Conservation (phyloP, 108 stramenopile species). For the Skeletonema grethae region DNA sequence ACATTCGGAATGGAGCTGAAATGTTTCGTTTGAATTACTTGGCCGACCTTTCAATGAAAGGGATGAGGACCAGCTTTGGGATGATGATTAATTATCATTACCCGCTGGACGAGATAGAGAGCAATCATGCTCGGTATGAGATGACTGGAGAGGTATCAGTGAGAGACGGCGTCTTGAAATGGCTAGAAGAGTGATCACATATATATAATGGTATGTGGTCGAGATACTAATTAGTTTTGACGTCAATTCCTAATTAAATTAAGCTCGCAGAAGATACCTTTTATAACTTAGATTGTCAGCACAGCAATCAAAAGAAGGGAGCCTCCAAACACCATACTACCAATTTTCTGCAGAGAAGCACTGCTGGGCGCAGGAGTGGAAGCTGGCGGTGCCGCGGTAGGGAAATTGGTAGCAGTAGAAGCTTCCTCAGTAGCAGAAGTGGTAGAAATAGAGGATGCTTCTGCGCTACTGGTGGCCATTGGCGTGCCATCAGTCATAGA, state of each 20-base stretch:
- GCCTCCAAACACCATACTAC: neutral
- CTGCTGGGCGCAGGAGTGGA: constrained; percentile 4
- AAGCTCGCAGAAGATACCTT: neutral
- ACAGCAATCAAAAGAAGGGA: neutral
- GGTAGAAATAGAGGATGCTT: neutral
- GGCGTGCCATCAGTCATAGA: constrained; percentile 1
- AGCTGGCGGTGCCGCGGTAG: neutral
- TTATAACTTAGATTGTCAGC: neutral
- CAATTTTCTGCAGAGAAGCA: neutral
- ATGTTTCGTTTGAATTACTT: constrained; percentile 69
- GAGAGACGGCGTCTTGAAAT: constrained; percentile 29
- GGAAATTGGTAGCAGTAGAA: neutral
- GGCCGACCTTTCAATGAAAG: constrained; percentile 70
- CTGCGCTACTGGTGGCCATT: neutral
- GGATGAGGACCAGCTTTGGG: constrained; percentile 69
- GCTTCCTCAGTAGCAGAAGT: constrained; percentile 3
- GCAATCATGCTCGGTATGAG: constrained; percentile 49
- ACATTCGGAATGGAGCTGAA: constrained; percentile 84
- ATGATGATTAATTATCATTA: constrained; percentile 91
- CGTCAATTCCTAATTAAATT: constrained; percentile 25
- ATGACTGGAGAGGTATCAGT: constrained; percentile 34
- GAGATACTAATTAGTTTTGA: neutral
- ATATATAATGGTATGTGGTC: no score
- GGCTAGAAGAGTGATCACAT: constrained; percentile 4
- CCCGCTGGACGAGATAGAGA: constrained; percentile 58